Conservation (phyloP, 2,329 filamentous ascomycete genomes). For the Apiospora saccharicola region DNA sequence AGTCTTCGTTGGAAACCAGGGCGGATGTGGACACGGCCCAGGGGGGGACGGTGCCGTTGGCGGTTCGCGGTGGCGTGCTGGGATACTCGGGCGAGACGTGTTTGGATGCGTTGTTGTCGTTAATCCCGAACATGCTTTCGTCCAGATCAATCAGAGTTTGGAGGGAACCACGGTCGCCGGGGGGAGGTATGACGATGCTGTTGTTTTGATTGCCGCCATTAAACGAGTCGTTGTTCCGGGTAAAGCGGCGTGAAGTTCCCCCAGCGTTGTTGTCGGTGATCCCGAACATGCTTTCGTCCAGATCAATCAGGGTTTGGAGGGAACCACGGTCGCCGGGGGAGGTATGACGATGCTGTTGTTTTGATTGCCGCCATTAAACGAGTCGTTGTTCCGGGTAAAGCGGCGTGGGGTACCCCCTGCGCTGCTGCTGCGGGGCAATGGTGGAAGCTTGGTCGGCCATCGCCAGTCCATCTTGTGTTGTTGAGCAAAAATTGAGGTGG, state of each 20-base stretch:
- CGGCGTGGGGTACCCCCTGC: conserved; percentile 51
- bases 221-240: not conserved
- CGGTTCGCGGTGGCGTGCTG: conserved; percentile 30
- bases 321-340: too few species aligned
- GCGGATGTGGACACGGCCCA: conserved; percentile 55
- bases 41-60: conserved; percentile 53
- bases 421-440: conserved; percentile 47
- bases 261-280: conserved; percentile 38
- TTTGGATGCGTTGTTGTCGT: conserved; percentile 48
- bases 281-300: too few species aligned
- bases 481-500: conserved; percentile 60
- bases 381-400: conserved; percentile 28
- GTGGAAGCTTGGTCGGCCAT: conserved; percentile 60
- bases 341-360: not conserved
- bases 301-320: too few species aligned
- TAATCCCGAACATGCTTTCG: conserved; percentile 45
- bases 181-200: conserved; percentile 40
- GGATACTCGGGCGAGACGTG: not conserved
- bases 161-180: conserved; percentile 50
- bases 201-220: not conserved
- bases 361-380: not conserved
- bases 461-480: conserved; percentile 64
- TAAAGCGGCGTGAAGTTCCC: conserved; percentile 48
- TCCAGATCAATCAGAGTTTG: conserved; percentile 59
- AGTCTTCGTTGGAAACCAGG: conserved; percentile 62